phyloP scores from a whole-genome alignment of 2,329 filamentous ascomycete species.

The Diaporthe humulicola region DNA sequence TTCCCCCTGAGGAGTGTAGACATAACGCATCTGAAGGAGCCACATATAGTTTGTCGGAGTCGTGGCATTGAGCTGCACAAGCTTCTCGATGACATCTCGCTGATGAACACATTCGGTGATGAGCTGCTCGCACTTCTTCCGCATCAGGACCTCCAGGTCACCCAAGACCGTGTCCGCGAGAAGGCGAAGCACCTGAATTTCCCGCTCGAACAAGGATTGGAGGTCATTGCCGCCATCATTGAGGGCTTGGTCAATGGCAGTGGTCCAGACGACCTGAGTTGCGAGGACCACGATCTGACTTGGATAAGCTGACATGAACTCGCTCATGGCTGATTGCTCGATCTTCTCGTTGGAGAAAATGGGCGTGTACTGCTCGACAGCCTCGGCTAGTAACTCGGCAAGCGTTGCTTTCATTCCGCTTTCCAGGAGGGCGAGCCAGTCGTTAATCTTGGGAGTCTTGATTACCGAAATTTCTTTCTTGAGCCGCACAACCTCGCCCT shows the following conservation, averaged over 20 bases:
- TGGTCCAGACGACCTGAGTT: slow-evolving; percentile 94
- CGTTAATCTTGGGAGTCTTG: slow-evolving; percentile 97
- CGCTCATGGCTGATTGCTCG: slow-evolving; percentile 77
- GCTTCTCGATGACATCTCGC: slow-evolving; percentile 90
- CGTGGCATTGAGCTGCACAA: slow-evolving; percentile 81
- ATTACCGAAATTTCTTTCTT: slow-evolving; percentile 93
- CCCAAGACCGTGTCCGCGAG: slow-evolving; percentile 91
- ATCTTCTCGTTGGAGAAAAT: slow-evolving; percentile 81
- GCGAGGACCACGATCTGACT: slow-evolving; percentile 96
- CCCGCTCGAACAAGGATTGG: slow-evolving; percentile 80
- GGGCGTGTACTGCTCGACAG: slow-evolving; percentile 83
- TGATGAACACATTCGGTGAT: slow-evolving; percentile 99
- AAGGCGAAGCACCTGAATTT: slow-evolving; percentile 86
- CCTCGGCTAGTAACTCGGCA: slow-evolving; percentile 89
- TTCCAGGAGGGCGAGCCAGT: slow-evolving; percentile 96
- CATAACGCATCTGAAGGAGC: slow-evolving; percentile 97
- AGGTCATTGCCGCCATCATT: slow-evolving; percentile 78
- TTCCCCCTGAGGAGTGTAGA: slow-evolving; percentile 86
- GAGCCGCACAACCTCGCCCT: slow-evolving; percentile 88
- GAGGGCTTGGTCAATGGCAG: slow-evolving; percentile 83
- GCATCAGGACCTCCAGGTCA: slow-evolving; percentile 86
- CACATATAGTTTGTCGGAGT: slow-evolving; percentile 88
- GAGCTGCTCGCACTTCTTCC: slow-evolving; percentile 98
- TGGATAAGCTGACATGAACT: slow-evolving; percentile 88
- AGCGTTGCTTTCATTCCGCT: slow-evolving; percentile 94